Conservation (phyloP, 2,329 filamentous ascomycete genomes). For the Cryphonectria japonica region DNA sequence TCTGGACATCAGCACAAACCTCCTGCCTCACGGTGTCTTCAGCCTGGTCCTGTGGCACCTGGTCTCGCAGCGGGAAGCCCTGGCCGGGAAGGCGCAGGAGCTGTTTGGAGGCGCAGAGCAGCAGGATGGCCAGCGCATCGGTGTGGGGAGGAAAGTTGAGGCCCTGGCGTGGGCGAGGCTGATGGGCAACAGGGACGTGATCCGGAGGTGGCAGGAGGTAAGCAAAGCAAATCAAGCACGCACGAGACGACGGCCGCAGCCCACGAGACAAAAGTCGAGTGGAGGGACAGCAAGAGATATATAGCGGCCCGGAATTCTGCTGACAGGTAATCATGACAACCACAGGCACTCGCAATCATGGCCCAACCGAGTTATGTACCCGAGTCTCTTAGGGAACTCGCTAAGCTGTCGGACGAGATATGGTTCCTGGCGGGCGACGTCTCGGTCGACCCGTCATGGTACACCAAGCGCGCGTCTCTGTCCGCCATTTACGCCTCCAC, state of each 20-base stretch:
- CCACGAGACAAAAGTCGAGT: background rate
- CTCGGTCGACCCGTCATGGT: slow-evolving; percentile 86
- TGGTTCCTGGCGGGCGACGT: slow-evolving; percentile 83
- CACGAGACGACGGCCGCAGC: background rate
- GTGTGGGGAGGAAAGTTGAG: slow-evolving; percentile 68
- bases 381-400: slow-evolving; percentile 76
- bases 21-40: slow-evolving; percentile 80
- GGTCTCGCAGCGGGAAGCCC: slow-evolving; percentile 63
- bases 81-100: slow-evolving; percentile 49
- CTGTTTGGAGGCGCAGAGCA: slow-evolving; percentile 45
- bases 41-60: slow-evolving; percentile 81
- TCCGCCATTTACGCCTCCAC: slow-evolving; percentile 68
- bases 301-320: background rate
- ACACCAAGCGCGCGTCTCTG: slow-evolving; percentile 64
- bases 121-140: slow-evolving; percentile 41
- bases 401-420: slow-evolving; percentile 86
- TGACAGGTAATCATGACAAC: background rate
- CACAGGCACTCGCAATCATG: slow-evolving; percentile 85
- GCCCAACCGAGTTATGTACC: slow-evolving; percentile 80
- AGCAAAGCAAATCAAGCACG: slow-evolving; percentile 34
- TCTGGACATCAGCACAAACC: slow-evolving; percentile 80
- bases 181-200: slow-evolving; percentile 71
- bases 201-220: slow-evolving; percentile 87
- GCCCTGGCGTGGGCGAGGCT: slow-evolving; percentile 76
- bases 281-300: background rate